Conservation (phyloP, 2,329 filamentous ascomycete species). For the Colletotrichum sp. region DNA sequence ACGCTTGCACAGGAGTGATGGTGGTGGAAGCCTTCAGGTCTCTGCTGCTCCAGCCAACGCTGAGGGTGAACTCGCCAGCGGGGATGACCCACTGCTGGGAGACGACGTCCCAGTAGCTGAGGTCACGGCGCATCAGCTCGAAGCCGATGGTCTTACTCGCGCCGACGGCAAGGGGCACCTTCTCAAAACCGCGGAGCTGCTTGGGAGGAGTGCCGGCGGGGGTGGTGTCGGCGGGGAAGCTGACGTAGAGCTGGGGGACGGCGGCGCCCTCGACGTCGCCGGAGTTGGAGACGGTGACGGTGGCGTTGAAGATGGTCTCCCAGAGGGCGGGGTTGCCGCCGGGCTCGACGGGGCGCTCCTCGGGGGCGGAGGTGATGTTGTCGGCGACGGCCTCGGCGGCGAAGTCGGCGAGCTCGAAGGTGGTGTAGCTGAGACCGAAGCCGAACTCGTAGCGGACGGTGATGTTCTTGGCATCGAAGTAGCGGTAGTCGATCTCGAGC, state of each 20-base stretch:
- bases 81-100: constrained; percentile 46
- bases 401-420: constrained; percentile 54
- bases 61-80: constrained; percentile 32
- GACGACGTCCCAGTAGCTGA: constrained; percentile 54
- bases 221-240: constrained; percentile 38
- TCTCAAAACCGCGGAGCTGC: constrained; percentile 58
- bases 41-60: constrained; percentile 34
- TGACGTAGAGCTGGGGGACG: constrained; percentile 62
- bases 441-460: constrained; percentile 69
- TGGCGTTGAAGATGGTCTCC: constrained; percentile 52
- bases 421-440: constrained; percentile 74
- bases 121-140: constrained; percentile 48
- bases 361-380: constrained; percentile 31
- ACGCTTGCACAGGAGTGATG: constrained; percentile 14
- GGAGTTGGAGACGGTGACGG: constrained; percentile 54
- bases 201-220: constrained; percentile 49
- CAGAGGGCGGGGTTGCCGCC: constrained; percentile 64
- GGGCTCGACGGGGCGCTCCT: constrained; percentile 37
- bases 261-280: constrained; percentile 52
- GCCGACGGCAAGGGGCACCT: constrained; percentile 46
- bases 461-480: constrained; percentile 65
- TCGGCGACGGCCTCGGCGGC: constrained; percentile 22
- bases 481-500: constrained; percentile 71
- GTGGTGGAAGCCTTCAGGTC: constrained; percentile 13
- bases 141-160: constrained; percentile 46